These are phyloP conservation scores for Hygrocybe coccinea DNA, from an alignment of 768 basidiomycete genomes.

Conservation along the genomic window DNA sequence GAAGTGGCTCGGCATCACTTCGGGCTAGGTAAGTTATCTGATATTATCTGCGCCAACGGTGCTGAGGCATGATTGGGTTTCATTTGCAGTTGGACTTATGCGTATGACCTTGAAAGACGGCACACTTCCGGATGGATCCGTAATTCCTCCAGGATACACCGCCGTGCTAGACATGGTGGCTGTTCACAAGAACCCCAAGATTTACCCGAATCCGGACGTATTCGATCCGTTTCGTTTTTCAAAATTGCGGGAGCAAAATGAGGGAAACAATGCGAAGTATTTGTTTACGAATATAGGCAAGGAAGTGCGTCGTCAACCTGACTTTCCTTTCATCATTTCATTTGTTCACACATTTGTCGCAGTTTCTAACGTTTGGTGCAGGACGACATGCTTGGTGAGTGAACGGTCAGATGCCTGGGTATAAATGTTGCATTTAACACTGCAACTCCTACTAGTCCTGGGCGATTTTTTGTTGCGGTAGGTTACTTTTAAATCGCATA, in stretches of 20 bases:
- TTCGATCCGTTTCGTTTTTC: constrained; percentile 37
- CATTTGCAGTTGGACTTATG: constrained; percentile 27
- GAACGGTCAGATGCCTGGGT: not conserved
- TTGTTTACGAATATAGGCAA: constrained; percentile 34
- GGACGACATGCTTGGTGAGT: constrained; percentile 19
- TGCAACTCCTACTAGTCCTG: constrained; percentile 33
- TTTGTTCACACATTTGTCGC: constrained; percentile 5
- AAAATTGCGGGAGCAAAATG: constrained; percentile 25
- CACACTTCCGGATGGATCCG: constrained; percentile 30
- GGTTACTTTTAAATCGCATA: constrained; percentile 1
- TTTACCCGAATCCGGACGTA: constrained; percentile 32
- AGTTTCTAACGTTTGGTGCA: constrained; percentile 40
- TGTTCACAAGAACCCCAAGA: constrained; percentile 31
- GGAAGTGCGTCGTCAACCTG: constrained; percentile 21
- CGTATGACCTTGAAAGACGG: constrained; percentile 26
- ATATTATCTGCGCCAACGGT: not conserved
- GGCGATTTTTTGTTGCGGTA: constrained; percentile 35
- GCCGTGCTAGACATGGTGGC: constrained; percentile 34
- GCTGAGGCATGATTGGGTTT: not conserved
- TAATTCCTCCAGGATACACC: constrained; percentile 29
- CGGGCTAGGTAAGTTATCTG: not conserved
- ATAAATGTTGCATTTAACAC: not conserved
- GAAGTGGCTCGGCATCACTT: constrained; percentile 27
- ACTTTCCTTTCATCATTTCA: constrained; percentile 7
- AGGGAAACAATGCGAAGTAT: constrained; percentile 29